Percentiles rank a stretch among this genome's conserved stretches.
These are phyloP conservation scores for Phialophora verrucosa DNA, from an alignment of 2,329 filamentous ascomycete species.

Conservation along the genomic window DNA sequence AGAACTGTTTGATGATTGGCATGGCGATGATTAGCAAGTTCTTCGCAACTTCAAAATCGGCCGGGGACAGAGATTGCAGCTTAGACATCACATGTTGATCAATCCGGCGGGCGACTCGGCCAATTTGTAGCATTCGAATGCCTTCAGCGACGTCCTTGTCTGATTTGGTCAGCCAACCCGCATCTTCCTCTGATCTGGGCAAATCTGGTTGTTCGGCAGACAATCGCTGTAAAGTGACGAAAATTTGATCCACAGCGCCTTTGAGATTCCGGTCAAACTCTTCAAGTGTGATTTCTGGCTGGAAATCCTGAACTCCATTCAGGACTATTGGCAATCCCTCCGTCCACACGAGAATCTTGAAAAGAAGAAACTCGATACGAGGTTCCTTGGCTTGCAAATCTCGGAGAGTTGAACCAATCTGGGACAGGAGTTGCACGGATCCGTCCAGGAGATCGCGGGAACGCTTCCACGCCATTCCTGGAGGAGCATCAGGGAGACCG, in stretches of 20 bases:
- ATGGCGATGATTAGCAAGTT: conserved; percentile 64
- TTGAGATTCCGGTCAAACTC: conserved; percentile 65
- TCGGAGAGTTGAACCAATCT: conserved; percentile 48
- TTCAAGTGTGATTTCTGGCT: conserved; percentile 44
- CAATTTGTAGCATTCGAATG: conserved; percentile 64
- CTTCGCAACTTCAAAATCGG: conserved; percentile 50
- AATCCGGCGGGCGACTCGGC: conserved; percentile 59
- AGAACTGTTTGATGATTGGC: conserved; percentile 79
- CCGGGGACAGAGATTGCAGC: conserved; percentile 54
- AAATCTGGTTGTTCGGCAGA: conserved; percentile 62
- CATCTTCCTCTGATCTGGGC: conserved; percentile 65
- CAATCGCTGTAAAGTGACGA: conserved; percentile 79
- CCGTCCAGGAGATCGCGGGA: conserved; percentile 10
- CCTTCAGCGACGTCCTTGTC: conserved; percentile 60
- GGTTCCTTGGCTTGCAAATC: conserved; percentile 57
- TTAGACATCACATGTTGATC: conserved; percentile 50
- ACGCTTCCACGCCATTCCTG: conserved; percentile 47
- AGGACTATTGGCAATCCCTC: conserved; percentile 42
- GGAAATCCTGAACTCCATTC: conserved; percentile 24
- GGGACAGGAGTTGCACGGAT: conserved; percentile 27
- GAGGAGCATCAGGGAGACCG: conserved; percentile 58
- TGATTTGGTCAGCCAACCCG: conserved; percentile 66
- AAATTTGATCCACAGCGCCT: conserved; percentile 72
- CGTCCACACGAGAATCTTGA: conserved; percentile 71
- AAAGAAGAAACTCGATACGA: conserved; percentile 67